Evolutionary conservation across 306 rosid species (phyloP).

Genomic region (Medicago arabica): DNA sequence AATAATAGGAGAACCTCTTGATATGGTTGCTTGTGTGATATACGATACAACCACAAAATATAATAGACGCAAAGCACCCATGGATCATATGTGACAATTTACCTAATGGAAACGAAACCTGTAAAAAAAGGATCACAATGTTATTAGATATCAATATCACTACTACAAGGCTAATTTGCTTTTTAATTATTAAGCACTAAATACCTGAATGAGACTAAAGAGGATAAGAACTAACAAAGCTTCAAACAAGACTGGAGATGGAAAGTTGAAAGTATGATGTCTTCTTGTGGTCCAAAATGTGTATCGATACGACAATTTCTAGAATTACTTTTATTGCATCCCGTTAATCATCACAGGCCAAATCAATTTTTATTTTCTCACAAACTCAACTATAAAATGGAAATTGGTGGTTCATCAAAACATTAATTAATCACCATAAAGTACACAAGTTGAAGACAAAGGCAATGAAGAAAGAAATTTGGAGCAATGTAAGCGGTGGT

Average conservation of each 20-base stretch:
- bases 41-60: slow-evolving; percentile 87
- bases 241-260: slow-evolving; percentile 75
- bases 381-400: too few species aligned
- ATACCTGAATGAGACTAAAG: slow-evolving; percentile 77
- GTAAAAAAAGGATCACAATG: slow-evolving; percentile 3
- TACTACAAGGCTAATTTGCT: too few species aligned
- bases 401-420: too few species aligned
- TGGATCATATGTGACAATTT: slow-evolving; percentile 67
- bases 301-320: slow-evolving; percentile 78
- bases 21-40: slow-evolving; percentile 86
- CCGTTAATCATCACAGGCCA: slow-evolving; percentile 9
- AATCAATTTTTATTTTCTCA: too few species aligned
- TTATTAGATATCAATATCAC: not conserved
- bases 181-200: not conserved
- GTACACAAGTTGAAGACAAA: too few species aligned
- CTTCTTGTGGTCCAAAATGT: slow-evolving; percentile 91
- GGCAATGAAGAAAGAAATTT: too few species aligned
- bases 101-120: slow-evolving; percentile 64
- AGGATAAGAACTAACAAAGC: slow-evolving; percentile 62
- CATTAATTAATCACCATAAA: too few species aligned
- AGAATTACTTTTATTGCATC: slow-evolving; percentile 76
- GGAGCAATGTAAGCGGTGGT: too few species aligned
- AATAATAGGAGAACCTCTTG: slow-evolving; percentile 77
- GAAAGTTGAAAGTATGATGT: slow-evolving; percentile 80
- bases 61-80: slow-evolving; percentile 73